phyloP scores from a whole-genome alignment of 139 green algal genomes.

The Chlamydomonas applanata region DNA sequence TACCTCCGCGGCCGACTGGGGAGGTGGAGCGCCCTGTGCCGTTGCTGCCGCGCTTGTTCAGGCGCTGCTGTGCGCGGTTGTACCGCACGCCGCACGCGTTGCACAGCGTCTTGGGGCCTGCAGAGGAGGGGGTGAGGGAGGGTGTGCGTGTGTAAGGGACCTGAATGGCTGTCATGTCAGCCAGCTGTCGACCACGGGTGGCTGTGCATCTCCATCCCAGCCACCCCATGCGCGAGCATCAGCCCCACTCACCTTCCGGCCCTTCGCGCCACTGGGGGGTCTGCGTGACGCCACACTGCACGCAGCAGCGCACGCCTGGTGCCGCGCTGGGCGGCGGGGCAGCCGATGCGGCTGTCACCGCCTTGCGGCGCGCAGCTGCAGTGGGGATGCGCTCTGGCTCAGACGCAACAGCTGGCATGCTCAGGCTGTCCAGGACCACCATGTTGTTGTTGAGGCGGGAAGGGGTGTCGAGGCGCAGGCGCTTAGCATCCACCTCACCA shows the following conservation, averaged over 20 bases:
- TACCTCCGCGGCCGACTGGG: background rate
- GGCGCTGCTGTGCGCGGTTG: constrained; percentile 22
- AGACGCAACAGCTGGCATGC: background rate
- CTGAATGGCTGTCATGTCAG: too few species aligned
- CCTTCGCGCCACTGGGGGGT: constrained; percentile 63
- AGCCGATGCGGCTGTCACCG: too few species aligned
- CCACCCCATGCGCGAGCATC: too few species aligned
- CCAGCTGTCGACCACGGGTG: too few species aligned
- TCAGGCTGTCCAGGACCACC: background rate
- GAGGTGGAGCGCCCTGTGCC: background rate
- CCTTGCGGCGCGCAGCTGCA: too few species aligned
- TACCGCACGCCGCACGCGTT: constrained; percentile 50
- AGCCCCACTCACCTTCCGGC: constrained; percentile 32
- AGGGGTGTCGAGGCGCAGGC: constrained; percentile 7
- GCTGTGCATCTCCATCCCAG: too few species aligned
- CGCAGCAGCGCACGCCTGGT: constrained; percentile 17
- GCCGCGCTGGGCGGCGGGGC: background rate
- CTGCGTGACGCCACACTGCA: constrained; percentile 50
- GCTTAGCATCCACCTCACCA: constrained; percentile 1
- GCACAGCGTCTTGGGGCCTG: constrained; percentile 53
- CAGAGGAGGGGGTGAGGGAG: constrained; percentile 36
- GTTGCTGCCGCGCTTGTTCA: background rate
- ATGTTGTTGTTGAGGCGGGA: background rate
- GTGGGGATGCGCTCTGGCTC: background rate
- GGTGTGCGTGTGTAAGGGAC: constrained; percentile 42